Percentiles rank a stretch among this genome's conserved stretches.
phyloP scores from a whole-genome alignment of 2,329 filamentous ascomycete genomes.

The Hypoxylon rubiginosum region DNA sequence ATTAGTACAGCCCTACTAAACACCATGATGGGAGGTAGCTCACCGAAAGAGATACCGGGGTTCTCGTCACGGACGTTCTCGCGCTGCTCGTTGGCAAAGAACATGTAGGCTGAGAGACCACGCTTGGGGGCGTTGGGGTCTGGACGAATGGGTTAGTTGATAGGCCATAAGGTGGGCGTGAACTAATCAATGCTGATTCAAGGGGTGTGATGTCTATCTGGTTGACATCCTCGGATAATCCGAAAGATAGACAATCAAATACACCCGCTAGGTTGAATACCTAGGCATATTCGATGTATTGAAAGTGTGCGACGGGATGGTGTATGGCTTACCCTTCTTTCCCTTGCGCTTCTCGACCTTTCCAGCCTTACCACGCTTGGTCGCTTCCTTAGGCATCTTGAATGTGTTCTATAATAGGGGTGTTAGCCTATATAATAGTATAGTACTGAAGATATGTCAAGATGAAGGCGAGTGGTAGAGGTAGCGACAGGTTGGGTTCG shows the following conservation, averaged over 20 bases:
- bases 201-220: neutral
- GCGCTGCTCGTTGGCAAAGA: conserved; percentile 99
- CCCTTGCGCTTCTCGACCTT: conserved; percentile 68
- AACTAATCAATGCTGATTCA: neutral
- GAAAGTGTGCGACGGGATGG: neutral
- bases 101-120: conserved; percentile 99
- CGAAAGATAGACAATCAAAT: neutral
- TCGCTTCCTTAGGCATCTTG: conserved; percentile 72
- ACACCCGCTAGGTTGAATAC: neutral
- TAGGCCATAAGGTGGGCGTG: neutral
- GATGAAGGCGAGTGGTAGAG: conserved; percentile 2
- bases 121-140: conserved; percentile 99
- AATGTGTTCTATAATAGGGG: conserved; percentile 44
- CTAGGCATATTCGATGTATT: neutral
- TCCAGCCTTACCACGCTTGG: conserved; percentile 64
- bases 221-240: neutral
- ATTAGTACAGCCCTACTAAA: conserved; percentile 32
- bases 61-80: conserved; percentile 99
- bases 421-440: conserved; percentile 45
- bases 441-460: conserved; percentile 1
- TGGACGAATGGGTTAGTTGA: conserved; percentile 54
- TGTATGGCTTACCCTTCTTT: conserved; percentile 70
- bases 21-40: conserved; percentile 45
- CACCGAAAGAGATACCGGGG: conserved; percentile 96
- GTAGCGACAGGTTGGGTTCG: conserved; percentile 1